Conservation (phyloP, 441 rosid genomes). For the Populus hybrid region DNA sequence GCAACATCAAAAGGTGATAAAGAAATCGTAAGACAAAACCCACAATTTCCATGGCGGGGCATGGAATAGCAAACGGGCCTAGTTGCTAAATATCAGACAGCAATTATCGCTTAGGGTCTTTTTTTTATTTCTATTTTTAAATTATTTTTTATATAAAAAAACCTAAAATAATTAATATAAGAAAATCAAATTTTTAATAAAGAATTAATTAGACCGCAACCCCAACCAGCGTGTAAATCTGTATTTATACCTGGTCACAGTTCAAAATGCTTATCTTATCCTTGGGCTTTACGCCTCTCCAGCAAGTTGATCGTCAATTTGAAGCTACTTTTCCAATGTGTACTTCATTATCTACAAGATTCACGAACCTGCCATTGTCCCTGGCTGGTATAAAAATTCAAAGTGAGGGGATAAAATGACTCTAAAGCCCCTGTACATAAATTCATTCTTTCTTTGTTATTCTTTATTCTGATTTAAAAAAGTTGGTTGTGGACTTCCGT, state of each 20-base stretch:
- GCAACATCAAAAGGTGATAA: background rate
- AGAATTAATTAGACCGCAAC: too few relatives aligned
- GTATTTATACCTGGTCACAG: background rate
- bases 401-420: background rate
- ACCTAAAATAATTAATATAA: too few relatives aligned
- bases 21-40: background rate
- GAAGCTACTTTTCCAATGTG: background rate
- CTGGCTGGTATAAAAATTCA: background rate
- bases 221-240: background rate
- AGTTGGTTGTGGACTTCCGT: too few relatives aligned
- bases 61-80: background rate
- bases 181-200: too few relatives aligned
- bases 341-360: background rate
- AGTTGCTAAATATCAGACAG: too few relatives aligned
- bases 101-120: too few relatives aligned
- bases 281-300: background rate
- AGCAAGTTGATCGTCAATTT: conserved; percentile 15
- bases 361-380: background rate
- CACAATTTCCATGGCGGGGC: background rate
- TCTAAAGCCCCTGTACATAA: background rate
- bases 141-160: too few relatives aligned
- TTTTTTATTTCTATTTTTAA: background rate
- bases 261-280: conserved; percentile 18
- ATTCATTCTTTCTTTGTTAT: background rate
- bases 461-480: too few relatives aligned